A percentile compares a stretch with the other conserved stretches of the same genome.
phyloP scores from a whole-genome alignment of 176 grass and related monocot genomes.

The Stipa capillata region DNA sequence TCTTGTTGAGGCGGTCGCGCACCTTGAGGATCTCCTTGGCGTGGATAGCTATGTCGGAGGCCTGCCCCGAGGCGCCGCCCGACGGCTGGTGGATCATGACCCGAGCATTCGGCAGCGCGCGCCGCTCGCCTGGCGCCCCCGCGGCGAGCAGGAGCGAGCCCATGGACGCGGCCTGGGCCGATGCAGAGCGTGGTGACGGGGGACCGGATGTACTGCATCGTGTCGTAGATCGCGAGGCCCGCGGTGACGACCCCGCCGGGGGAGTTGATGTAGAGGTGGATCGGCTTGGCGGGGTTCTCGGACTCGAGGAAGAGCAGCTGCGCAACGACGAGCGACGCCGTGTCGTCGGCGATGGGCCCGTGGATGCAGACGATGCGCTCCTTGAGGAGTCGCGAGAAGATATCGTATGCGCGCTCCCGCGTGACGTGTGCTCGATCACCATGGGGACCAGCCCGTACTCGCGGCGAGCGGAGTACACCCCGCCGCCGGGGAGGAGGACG shows the following conservation, averaged over 20 bases:
- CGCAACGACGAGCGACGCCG: constrained; percentile 65
- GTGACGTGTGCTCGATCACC: constrained; percentile 90
- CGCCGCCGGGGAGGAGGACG: not conserved
- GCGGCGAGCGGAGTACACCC: constrained; percentile 21
- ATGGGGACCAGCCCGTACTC: constrained; percentile 69
- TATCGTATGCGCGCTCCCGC: constrained; percentile 85
- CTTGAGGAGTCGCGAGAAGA: constrained; percentile 88
- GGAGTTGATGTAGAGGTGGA: constrained; percentile 98
- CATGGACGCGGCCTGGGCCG: constrained; percentile 93
- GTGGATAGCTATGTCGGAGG: constrained; percentile 78
- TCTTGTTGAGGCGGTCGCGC: constrained; percentile 75
- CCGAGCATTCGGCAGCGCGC: constrained; percentile 74
- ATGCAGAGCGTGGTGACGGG: constrained; percentile 92
- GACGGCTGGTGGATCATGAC: constrained; percentile 98
- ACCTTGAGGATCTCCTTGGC: constrained; percentile 97
- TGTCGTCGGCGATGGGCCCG: constrained; percentile 74
- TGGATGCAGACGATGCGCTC: constrained; percentile 94
- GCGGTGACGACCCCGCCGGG: constrained; percentile 77
- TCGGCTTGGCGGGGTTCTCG: constrained; percentile 81
- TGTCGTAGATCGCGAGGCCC: constrained; percentile 92
- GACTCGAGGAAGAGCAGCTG: constrained; percentile 98
- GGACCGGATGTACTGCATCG: constrained; percentile 91
- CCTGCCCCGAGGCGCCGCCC: constrained; percentile 67
- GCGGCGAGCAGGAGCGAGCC: constrained; percentile 83
- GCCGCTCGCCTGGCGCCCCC: constrained; percentile 64